phyloP scores from a whole-genome alignment of 768 basidiomycete species.

The Dendrothele bispora region DNA sequence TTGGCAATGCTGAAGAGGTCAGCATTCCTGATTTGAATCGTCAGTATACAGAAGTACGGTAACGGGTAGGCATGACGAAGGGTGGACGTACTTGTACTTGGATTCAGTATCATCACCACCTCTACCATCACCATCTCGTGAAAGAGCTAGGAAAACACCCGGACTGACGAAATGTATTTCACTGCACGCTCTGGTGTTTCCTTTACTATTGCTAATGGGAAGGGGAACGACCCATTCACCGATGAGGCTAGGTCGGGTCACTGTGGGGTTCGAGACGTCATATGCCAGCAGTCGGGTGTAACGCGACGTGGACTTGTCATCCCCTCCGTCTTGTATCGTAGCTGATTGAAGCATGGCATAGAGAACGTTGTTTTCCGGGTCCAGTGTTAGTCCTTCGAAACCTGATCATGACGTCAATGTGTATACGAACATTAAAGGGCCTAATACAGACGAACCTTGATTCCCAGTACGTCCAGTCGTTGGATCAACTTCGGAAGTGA shows the following conservation, averaged over 20 bases:
- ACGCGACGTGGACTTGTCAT: slow-evolving; percentile 42
- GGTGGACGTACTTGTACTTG: slow-evolving; percentile 46
- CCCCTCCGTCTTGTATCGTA: slow-evolving; percentile 62
- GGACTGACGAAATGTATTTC: slow-evolving; percentile 58
- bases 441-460: slow-evolving; percentile 42
- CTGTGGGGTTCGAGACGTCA: slow-evolving; percentile 38
- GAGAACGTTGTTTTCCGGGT: slow-evolving; percentile 44
- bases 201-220: slow-evolving; percentile 46
- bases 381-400: slow-evolving; percentile 60
- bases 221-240: slow-evolving; percentile 65
- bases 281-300: slow-evolving; percentile 60
- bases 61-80: background rate
- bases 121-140: slow-evolving; percentile 61
- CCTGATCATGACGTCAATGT: slow-evolving; percentile 29
- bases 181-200: slow-evolving; percentile 50
- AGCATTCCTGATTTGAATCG: slow-evolving; percentile 47
- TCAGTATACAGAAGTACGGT: background rate
- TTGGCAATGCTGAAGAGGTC: slow-evolving; percentile 56
- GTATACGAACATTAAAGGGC: background rate
- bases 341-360: slow-evolving; percentile 67
- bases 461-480: slow-evolving; percentile 54
- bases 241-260: slow-evolving; percentile 34
- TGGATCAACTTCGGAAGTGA: slow-evolving; percentile 49
- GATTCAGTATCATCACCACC: slow-evolving; percentile 51
- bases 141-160: slow-evolving; percentile 56